Conservation (phyloP, 2,329 filamentous ascomycete genomes). For the Ramularia endophylla region DNA sequence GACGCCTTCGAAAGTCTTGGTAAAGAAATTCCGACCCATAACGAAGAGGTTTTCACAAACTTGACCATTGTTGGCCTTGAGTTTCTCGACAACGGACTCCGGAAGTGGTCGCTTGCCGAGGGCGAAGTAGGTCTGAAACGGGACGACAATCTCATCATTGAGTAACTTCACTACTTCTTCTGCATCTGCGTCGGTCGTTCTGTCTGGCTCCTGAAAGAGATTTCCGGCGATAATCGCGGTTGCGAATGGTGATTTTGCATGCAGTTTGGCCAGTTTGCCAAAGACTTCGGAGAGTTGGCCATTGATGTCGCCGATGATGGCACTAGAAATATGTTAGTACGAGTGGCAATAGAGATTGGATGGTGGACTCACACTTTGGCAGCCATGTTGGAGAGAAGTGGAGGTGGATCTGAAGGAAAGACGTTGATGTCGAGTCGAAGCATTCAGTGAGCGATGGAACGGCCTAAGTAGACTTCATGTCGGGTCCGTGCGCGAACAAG, state of each 20-base stretch:
- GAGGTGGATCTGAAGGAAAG: neutral
- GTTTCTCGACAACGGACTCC: slow-evolving; percentile 60
- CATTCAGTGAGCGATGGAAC: too few relatives aligned
- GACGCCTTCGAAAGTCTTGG: slow-evolving; percentile 85
- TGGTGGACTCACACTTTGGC: slow-evolving; percentile 47
- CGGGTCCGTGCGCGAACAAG: too few relatives aligned
- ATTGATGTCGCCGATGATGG: slow-evolving; percentile 77
- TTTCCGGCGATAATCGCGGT: slow-evolving; percentile 82
- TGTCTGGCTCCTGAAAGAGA: slow-evolving; percentile 58
- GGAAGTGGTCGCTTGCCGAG: slow-evolving; percentile 71
- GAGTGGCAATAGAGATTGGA: slow-evolving; percentile 1
- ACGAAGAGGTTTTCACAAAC: slow-evolving; percentile 89
- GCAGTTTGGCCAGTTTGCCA: slow-evolving; percentile 70
- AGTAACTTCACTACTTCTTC: slow-evolving; percentile 50
- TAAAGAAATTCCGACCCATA: slow-evolving; percentile 77
- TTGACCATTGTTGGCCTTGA: slow-evolving; percentile 62
- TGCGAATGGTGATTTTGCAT: slow-evolving; percentile 81
- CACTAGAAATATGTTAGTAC: slow-evolving; percentile 40
- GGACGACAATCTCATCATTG: slow-evolving; percentile 63
- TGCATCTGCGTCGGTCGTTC: slow-evolving; percentile 43
- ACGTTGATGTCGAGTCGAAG: too few relatives aligned
- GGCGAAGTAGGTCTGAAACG: slow-evolving; percentile 86
- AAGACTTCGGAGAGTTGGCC: slow-evolving; percentile 73
- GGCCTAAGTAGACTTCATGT: too few relatives aligned
- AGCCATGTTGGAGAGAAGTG: slow-evolving; percentile 42